A percentile compares a stretch with the other conserved stretches of the same genome.
These are phyloP conservation scores for Lachnellula hyalina DNA, from an alignment of 2,329 filamentous ascomycete genomes.

Conservation along the genomic window DNA sequence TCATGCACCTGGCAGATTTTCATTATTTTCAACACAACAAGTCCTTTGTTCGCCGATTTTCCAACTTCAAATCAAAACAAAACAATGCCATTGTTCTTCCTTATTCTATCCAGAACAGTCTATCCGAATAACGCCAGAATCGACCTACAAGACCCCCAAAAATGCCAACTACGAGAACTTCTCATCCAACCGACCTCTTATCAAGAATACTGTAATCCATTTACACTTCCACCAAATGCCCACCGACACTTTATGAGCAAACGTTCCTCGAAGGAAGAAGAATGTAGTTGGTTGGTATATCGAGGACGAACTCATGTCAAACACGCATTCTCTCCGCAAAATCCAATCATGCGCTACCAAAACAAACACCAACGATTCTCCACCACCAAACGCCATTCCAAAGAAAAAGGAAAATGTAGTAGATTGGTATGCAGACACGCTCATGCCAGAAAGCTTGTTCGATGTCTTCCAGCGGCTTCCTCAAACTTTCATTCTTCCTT, in stretches of 20 bases:
- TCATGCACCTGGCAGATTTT: not conserved
- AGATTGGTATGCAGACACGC: too few species aligned
- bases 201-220: not conserved
- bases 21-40: not conserved
- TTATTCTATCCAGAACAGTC: not conserved
- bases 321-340: too few species aligned
- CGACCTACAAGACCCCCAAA: not conserved
- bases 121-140: not conserved
- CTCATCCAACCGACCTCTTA: too few species aligned
- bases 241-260: not conserved
- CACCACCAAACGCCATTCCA: too few species aligned
- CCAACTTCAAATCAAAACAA: not conserved
- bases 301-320: not conserved
- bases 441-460: too few species aligned
- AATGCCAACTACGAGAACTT: not conserved
- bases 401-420: too few species aligned
- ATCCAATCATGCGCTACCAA: too few species aligned
- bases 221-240: too few species aligned
- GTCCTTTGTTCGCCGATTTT: not conserved
- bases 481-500: too few species aligned
- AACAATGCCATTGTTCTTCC: not conserved
- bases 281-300: not conserved
- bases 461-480: too few species aligned
- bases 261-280: not conserved
- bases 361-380: too few species aligned